phyloP scores from a whole-genome alignment of 352 stramenopile genomes.

The Globisporangium splendens region DNA sequence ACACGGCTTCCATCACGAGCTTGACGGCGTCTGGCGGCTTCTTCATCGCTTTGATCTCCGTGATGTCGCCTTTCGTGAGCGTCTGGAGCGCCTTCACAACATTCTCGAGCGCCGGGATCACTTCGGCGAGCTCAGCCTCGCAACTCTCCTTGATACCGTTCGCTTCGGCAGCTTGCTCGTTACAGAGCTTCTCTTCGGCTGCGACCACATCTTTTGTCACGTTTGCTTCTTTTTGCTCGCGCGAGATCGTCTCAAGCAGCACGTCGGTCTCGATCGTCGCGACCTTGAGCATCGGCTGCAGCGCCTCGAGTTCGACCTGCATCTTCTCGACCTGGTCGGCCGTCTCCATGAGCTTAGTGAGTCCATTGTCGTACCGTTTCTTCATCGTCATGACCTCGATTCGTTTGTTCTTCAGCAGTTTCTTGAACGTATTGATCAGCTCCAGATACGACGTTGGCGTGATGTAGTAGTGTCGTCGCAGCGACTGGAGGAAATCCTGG shows the following conservation, averaged over 20 bases:
- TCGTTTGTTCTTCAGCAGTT: slow-evolving; percentile 88
- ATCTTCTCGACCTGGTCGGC: slow-evolving; percentile 93
- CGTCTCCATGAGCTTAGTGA: slow-evolving; percentile 93
- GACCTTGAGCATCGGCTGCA: slow-evolving; percentile 91
- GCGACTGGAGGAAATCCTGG: slow-evolving; percentile 75
- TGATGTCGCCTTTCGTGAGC: slow-evolving; percentile 93
- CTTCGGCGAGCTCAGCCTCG: slow-evolving; percentile 90
- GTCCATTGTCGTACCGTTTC: slow-evolving; percentile 90
- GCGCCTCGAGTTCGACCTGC: slow-evolving; percentile 89
- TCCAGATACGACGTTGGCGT: slow-evolving; percentile 95
- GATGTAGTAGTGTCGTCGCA: slow-evolving; percentile 94
- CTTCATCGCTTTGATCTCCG: slow-evolving; percentile 96
- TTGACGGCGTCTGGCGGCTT: slow-evolving; percentile 94
- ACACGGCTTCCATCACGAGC: slow-evolving; percentile 93
- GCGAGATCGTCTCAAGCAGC: slow-evolving; percentile 86
- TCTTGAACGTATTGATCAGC: slow-evolving; percentile 95
- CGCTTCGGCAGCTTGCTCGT: slow-evolving; percentile 85
- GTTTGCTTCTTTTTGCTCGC: slow-evolving; percentile 87
- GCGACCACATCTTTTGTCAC: slow-evolving; percentile 80
- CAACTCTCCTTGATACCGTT: slow-evolving; percentile 90
- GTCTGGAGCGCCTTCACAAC: slow-evolving; percentile 91
- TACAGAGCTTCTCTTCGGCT: slow-evolving; percentile 81
- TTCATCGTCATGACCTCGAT: slow-evolving; percentile 90
- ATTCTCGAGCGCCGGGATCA: slow-evolving; percentile 90
- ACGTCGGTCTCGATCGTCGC: slow-evolving; percentile 90